phyloP scores from a whole-genome alignment of 352 stramenopile species.

The Phytophthora sojae region DNA sequence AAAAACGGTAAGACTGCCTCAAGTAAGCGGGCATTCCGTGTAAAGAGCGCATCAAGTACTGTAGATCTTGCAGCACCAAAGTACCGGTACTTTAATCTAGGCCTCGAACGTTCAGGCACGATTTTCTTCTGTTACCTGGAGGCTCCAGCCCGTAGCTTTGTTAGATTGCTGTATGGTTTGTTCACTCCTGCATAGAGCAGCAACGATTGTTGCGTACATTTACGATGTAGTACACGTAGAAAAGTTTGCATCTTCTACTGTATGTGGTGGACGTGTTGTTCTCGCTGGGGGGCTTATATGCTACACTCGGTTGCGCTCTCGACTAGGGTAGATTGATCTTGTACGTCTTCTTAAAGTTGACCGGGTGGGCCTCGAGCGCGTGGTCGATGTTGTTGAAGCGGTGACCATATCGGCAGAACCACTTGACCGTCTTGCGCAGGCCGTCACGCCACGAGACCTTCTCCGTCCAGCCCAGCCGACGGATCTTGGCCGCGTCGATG shows the following conservation, averaged over 20 bases:
- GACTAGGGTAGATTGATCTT: slow-evolving; percentile 35
- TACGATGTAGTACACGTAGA: too few species aligned
- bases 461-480: slow-evolving; percentile 94
- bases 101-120: too few species aligned
- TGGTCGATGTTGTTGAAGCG: slow-evolving; percentile 90
- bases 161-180: too few species aligned
- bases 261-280: slow-evolving; percentile 12
- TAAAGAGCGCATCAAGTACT: too few species aligned
- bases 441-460: slow-evolving; percentile 94
- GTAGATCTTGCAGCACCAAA: too few species aligned
- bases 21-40: too few species aligned
- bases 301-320: slow-evolving; percentile 4
- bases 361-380: slow-evolving; percentile 81
- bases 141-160: too few species aligned
- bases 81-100: too few species aligned
- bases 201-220: too few species aligned
- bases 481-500: slow-evolving; percentile 94
- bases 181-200: too few species aligned
- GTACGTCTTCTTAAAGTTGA: slow-evolving; percentile 81
- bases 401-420: slow-evolving; percentile 82
- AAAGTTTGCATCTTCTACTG: slow-evolving; percentile 19
- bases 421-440: slow-evolving; percentile 91
- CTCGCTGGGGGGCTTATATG: slow-evolving; percentile 1
- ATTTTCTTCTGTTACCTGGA: too few species aligned
- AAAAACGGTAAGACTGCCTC: too few species aligned